These are phyloP conservation scores for Nicotiana noctiflora DNA, from an alignment of 257 asterid species.

Conservation along the genomic window DNA sequence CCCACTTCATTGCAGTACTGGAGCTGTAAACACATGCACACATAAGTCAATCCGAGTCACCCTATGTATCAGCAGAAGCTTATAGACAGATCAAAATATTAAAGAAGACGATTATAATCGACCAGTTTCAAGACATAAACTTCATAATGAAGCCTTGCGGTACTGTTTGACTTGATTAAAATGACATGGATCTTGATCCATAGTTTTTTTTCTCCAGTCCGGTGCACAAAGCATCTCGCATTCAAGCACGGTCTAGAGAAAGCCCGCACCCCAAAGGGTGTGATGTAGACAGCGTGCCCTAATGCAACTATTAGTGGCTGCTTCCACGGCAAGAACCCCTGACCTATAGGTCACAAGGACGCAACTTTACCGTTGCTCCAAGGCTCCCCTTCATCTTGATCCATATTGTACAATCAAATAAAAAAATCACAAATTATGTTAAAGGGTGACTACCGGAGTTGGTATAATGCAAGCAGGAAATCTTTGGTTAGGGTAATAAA, in stretches of 20 bases:
- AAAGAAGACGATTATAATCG: not conserved
- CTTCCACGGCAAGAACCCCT: no score
- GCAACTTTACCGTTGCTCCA: no score
- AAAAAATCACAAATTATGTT: not conserved
- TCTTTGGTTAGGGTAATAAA: not conserved
- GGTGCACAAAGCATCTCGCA: no score
- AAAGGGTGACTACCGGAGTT: not conserved
- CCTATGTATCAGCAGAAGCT: not conserved
- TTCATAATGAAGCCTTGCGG: not conserved
- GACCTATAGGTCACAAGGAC: no score
- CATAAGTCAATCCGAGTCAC: not conserved
- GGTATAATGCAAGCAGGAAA: not conserved
- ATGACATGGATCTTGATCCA: not conserved
- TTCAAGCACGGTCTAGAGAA: no score
- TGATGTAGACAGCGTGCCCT: no score
- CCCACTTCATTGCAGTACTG: conserved; percentile 65
- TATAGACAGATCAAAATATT: conserved; percentile 1
- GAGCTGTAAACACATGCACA: conserved; percentile 37
- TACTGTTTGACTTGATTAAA: not conserved
- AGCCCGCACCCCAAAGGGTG: no score
- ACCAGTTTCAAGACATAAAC: not conserved
- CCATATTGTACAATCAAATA: not conserved
- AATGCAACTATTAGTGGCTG: no score
- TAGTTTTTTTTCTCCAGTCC: no score
- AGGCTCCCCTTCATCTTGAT: not conserved